Base-by-base conservation (phyloP, 2,329 filamentous ascomycete genomes). In the Colletotrichum nymphaeae region DNA sequence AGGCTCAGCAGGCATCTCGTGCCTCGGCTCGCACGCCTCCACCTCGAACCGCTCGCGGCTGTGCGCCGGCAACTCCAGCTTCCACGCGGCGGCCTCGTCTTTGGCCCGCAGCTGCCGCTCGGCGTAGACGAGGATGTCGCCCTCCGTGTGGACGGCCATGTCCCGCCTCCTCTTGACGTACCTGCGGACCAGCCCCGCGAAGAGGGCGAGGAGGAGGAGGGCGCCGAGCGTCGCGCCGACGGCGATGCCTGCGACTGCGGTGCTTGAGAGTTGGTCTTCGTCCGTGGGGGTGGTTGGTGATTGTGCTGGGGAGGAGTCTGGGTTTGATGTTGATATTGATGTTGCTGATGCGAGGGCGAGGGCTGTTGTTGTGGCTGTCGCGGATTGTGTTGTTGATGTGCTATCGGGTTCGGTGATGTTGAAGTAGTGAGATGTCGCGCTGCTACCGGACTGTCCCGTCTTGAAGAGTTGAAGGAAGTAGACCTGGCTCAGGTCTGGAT, bases 21-120 rank as follows among this genome's bases (percentile, higher is more conserved):
- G 9, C 32, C 32, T 16, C 57, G 12, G 11, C 32, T 37, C 12
- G 32, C 8, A 26, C 35, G 37, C 14, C 35, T 28, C 58, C 35
- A 62, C 16, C 35, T 19, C 24, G 6, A 28, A 11, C 22, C 35
- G 8, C 35, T 62, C 35, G 22, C n/a, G 35, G 22, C 35, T 46
- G n/a, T 62, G 22, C 30, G 5, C 16, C n/a, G 35, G 24, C 14
- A 28, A 4, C 35, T 26, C 14, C 58, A 28, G 19, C 58, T 62
- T 46, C 58, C 35, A 14, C 22, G 37, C 35, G 26, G 6, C 60
- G 19, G 42, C 26, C 24, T 16, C 60, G 26, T 28, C 60, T 6
- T 52, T 52, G 19, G 46, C 60, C 26, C 28, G 60, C 37, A 63
- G 60, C 60, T 63, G 60, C 60, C 12, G 60, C 60, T 49, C 60